Percentiles rank a stretch among this genome's conserved stretches.
Evolutionary conservation across 106 monocot genomes (phyloP).

Genomic region (Vanilla planifolia): DNA sequence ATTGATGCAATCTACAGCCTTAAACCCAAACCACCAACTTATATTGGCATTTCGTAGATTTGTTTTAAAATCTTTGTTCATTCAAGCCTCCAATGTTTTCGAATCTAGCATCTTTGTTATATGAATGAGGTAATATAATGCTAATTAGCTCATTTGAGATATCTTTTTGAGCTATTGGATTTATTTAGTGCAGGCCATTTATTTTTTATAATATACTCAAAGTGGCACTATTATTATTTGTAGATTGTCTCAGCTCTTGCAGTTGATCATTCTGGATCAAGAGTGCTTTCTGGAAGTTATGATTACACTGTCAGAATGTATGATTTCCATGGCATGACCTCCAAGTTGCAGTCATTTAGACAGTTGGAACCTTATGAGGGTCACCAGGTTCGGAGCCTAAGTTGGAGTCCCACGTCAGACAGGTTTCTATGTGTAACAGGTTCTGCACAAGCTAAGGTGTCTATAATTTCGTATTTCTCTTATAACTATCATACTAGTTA

Average conservation of each 20-base stretch:
- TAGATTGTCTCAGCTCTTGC: constrained; percentile 93
- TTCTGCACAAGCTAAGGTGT: constrained; percentile 95
- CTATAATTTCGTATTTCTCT: background rate
- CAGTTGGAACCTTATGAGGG: constrained; percentile 94
- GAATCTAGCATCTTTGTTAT: no score
- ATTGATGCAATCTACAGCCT: no score
- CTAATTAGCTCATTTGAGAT: background rate
- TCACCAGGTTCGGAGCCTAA: constrained; percentile 90
- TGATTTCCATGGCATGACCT: constrained; percentile 98
- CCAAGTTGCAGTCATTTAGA: constrained; percentile 92
- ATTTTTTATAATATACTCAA: background rate
- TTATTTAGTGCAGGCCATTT: background rate
- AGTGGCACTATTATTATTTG: constrained; percentile 10
- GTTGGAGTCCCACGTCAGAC: constrained; percentile 96
- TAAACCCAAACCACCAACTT: no score
- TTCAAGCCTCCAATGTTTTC: no score
- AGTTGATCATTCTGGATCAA: constrained; percentile 94
- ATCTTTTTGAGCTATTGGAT: background rate
- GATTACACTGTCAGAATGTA: constrained; percentile 98
- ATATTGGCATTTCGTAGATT: no score
- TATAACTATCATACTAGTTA: no score
- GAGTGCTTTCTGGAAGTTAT: constrained; percentile 94
- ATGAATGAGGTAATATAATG: no score
- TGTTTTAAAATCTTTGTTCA: no score
- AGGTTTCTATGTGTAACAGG: constrained; percentile 87